phyloP scores from a whole-genome alignment of 306 rosid species.

The Prunus persica region Prunus_persica_NCBIv2 NC_034011.1:26044001-26044500 shows the following conservation, averaged over 20 bases:
- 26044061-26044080: constrained; percentile 71
- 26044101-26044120: constrained; percentile 77
- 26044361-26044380: constrained; percentile 73
- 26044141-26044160: constrained; percentile 43
- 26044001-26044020: constrained; percentile 74
- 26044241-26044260: constrained; percentile 57
- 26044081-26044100: constrained; percentile 60
- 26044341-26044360: constrained; percentile 81
- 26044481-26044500: constrained; percentile 79
- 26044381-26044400: constrained; percentile 72
- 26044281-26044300: constrained; percentile 93
- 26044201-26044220: constrained; percentile 51
- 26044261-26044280: constrained; percentile 60
- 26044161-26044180: constrained; percentile 58
- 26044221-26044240: constrained; percentile 67
- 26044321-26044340: constrained; percentile 74
- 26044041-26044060: constrained; percentile 69
- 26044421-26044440: constrained; percentile 85
- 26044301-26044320: constrained; percentile 85
- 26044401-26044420: constrained; percentile 79
- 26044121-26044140: constrained; percentile 53
- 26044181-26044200: constrained; percentile 66
- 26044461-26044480: constrained; percentile 85
- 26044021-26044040: constrained; percentile 69
- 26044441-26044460: constrained; percentile 75